Percentiles rank a stretch among this genome's conserved stretches.
Conservation (phyloP, 2,329 filamentous ascomycete genomes). For the Fonsecaea pugnacius region DNA sequence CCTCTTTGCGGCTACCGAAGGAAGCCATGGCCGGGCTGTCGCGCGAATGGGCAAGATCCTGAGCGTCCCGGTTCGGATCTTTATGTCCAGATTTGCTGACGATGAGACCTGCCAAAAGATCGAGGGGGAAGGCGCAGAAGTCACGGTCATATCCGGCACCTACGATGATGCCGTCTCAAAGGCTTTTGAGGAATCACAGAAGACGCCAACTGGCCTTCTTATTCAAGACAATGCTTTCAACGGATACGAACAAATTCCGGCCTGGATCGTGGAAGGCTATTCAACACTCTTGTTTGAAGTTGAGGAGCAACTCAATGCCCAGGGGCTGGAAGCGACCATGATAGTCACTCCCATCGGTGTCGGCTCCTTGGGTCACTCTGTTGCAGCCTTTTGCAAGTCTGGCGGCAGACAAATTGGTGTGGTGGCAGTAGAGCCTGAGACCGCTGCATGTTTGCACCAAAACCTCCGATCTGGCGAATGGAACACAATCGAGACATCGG, state of each 20-base stretch:
- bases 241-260: slow-evolving; percentile 68
- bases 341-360: slow-evolving; percentile 72
- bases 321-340: slow-evolving; percentile 50
- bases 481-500: slow-evolving; percentile 57
- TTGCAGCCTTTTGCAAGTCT: slow-evolving; percentile 67
- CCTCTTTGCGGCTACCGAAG: slow-evolving; percentile 71
- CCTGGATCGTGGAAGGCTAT: slow-evolving; percentile 80
- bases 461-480: slow-evolving; percentile 56
- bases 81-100: slow-evolving; percentile 62
- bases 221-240: slow-evolving; percentile 72
- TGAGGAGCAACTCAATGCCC: slow-evolving; percentile 62
- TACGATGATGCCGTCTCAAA: slow-evolving; percentile 68
- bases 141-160: slow-evolving; percentile 57
- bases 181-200: slow-evolving; percentile 49
- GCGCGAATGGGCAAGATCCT: slow-evolving; percentile 69
- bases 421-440: slow-evolving; percentile 72
- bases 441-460: slow-evolving; percentile 59
- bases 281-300: slow-evolving; percentile 71
- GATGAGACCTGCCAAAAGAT: slow-evolving; percentile 60
- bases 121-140: slow-evolving; percentile 64
- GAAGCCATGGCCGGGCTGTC: slow-evolving; percentile 76
- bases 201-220: slow-evolving; percentile 49
- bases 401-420: slow-evolving; percentile 47
- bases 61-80: slow-evolving; percentile 60
- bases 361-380: slow-evolving; percentile 73